Percentiles rank a stretch among this genome's conserved stretches.
Conservation (phyloP, 441 rosid genomes). For the Raphanus hybrid region DNA sequence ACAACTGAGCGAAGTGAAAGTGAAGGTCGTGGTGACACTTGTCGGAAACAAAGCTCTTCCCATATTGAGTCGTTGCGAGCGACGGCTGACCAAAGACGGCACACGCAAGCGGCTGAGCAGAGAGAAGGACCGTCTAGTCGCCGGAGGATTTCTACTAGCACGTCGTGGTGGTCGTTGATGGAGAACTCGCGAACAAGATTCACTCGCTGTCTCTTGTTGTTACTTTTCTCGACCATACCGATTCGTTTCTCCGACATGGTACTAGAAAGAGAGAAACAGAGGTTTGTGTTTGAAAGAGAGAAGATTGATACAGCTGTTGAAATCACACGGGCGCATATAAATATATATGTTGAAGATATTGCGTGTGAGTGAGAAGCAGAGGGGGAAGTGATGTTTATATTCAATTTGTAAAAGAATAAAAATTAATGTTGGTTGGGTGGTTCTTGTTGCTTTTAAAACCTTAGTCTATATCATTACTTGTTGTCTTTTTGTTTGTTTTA, state of each 20-base stretch:
- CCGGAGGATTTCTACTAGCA: conserved; percentile 70
- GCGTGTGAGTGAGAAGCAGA: conserved; percentile 37
- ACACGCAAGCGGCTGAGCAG: conserved; percentile 81
- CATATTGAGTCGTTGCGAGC: conserved; percentile 77
- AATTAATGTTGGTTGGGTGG: conserved; percentile 39
- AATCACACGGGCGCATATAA: conserved; percentile 34
- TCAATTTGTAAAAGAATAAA: conserved; percentile 22
- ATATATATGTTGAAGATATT: conserved; percentile 16
- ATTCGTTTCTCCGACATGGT: conserved; percentile 39
- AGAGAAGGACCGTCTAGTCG: conserved; percentile 89
- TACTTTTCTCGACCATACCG: conserved; percentile 29
- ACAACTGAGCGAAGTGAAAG: conserved; percentile 63
- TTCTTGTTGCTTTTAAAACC: conserved; percentile 35
- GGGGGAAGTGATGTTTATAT: conserved; percentile 34
- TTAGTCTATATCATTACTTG: conserved; percentile 31
- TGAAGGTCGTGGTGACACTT: conserved; percentile 74
- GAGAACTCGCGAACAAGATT: conserved; percentile 37
- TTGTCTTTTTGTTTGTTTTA: conserved; percentile 38
- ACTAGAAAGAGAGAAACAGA: conserved; percentile 15
- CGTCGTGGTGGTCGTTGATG: conserved; percentile 85
- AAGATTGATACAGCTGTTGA: conserved; percentile 33
- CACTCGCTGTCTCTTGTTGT: conserved; percentile 43
- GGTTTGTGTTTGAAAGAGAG: conserved; percentile 17
- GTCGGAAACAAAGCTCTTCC: conserved; percentile 92
- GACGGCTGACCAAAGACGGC: conserved; percentile 83